These are phyloP conservation scores for Didymella pomorum DNA, from an alignment of 2,329 filamentous ascomycete species.

Conservation along the genomic window DNA sequence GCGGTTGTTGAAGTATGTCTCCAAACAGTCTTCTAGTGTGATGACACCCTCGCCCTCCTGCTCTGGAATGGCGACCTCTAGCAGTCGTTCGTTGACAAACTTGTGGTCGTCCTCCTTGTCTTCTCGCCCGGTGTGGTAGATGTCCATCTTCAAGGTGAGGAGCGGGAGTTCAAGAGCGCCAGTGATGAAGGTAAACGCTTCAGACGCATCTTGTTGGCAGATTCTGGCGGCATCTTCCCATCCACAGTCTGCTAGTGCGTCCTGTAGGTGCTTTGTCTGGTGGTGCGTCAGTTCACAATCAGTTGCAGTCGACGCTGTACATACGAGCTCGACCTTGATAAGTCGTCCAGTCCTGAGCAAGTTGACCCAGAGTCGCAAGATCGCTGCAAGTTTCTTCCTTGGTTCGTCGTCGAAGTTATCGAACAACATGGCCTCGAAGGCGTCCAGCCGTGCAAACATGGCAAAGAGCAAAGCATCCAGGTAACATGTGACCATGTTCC, in stretches of 20 bases:
- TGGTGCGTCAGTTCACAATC: neutral
- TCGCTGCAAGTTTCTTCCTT: conserved; percentile 75
- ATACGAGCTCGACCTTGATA: conserved; percentile 83
- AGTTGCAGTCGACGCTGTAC: conserved; percentile 28
- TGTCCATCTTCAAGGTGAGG: conserved; percentile 89
- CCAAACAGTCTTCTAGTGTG: conserved; percentile 88
- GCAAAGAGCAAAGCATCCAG: conserved; percentile 90
- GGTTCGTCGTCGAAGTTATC: conserved; percentile 77
- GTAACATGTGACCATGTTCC: conserved; percentile 90
- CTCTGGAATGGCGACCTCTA: conserved; percentile 91
- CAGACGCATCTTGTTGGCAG: conserved; percentile 94
- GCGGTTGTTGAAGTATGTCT: conserved; percentile 92
- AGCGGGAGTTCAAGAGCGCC: conserved; percentile 87
- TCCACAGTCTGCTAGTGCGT: conserved; percentile 82
- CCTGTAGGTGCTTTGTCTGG: conserved; percentile 82
- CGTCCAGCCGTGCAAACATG: conserved; percentile 91
- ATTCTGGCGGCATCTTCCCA: conserved; percentile 81
- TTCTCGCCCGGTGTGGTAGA: conserved; percentile 89
- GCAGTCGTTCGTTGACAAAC: conserved; percentile 86
- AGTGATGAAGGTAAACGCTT: conserved; percentile 94
- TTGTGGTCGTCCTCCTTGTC: conserved; percentile 89
- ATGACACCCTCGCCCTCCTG: conserved; percentile 71
- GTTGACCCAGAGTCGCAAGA: conserved; percentile 92
- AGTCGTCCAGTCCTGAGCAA: conserved; percentile 84
- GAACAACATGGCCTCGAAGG: conserved; percentile 91